Evolutionary conservation across 2,329 filamentous ascomycete species (phyloP).

Genomic region (Lachnellula occidentalis): DNA sequence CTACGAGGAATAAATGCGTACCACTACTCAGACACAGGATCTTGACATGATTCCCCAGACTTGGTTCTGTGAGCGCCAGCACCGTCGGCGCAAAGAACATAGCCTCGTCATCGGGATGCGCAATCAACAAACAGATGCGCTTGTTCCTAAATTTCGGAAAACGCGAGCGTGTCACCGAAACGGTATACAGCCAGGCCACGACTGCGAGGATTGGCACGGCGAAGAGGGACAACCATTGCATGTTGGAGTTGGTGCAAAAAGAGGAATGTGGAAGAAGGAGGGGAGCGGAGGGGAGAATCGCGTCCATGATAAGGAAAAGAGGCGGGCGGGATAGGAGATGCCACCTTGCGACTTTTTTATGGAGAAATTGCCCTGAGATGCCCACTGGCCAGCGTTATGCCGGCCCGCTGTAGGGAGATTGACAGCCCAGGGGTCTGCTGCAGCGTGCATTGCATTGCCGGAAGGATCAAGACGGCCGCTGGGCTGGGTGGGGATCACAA

Average conservation of each 20-base stretch:
- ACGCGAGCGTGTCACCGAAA: conserved; percentile 34
- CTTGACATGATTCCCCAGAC: conserved; percentile 83
- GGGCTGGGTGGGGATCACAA: not conserved
- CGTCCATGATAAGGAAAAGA: not conserved
- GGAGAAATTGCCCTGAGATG: not conserved
- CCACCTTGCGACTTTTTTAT: conserved; percentile 4
- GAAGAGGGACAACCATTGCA: conserved; percentile 26
- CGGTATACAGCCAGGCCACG: conserved; percentile 33
- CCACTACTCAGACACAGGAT: conserved; percentile 89
- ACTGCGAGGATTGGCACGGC: conserved; percentile 37
- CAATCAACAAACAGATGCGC: conserved; percentile 86
- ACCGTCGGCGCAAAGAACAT: conserved; percentile 98
- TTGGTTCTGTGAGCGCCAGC: conserved; percentile 73
- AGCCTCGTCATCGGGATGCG: conserved; percentile 96
- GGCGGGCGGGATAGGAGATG: conserved; percentile 2
- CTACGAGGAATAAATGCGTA: conserved; percentile 33
- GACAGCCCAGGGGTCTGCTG: not conserved
- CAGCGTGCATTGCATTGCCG: conserved; percentile 4
- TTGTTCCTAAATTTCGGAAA: conserved; percentile 72
- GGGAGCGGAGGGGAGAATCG: not conserved
- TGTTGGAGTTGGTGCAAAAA: conserved; percentile 9
- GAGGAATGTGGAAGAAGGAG: not conserved
- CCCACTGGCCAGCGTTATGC: not conserved
- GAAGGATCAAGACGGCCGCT: not conserved
- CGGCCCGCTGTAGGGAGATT: not conserved